Evolutionary conservation across 805 yeast genomes (phyloP).

Genomic region (Aciculoconidium aculeatum): DNA sequence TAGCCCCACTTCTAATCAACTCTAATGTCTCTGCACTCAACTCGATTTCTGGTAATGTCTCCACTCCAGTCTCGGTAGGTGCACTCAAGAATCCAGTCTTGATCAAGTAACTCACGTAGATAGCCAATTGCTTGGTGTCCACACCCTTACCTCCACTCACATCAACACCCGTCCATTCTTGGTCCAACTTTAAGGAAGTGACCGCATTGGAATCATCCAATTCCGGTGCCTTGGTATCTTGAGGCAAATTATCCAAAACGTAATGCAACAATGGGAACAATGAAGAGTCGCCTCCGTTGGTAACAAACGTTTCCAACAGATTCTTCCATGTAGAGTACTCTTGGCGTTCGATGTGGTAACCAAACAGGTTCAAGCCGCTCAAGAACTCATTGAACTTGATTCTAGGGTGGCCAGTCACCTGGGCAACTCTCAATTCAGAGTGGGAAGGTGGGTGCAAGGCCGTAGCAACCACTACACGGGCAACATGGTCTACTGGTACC

Average conservation of each 20-base stretch:
- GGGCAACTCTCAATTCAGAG: slow-evolving; percentile 65
- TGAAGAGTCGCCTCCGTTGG: slow-evolving; percentile 70
- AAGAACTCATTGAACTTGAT: slow-evolving; percentile 72
- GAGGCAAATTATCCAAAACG: slow-evolving; percentile 88
- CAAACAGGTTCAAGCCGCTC: slow-evolving; percentile 58
- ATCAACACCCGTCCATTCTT: slow-evolving; percentile 60
- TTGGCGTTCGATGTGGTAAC: slow-evolving; percentile 57
- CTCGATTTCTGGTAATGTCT: slow-evolving; percentile 48
- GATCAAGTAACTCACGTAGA: slow-evolving; percentile 74
- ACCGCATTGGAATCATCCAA: slow-evolving; percentile 82
- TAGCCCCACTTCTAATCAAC: slow-evolving; percentile 59
- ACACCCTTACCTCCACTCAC: slow-evolving; percentile 70
- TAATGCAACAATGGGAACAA: slow-evolving; percentile 90
- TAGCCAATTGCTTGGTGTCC: slow-evolving; percentile 57
- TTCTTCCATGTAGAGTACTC: slow-evolving; percentile 79
- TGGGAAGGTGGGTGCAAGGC: slow-evolving; percentile 67
- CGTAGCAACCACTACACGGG: slow-evolving; percentile 79
- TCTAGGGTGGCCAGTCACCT: slow-evolving; percentile 97
- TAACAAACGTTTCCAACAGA: slow-evolving; percentile 69
- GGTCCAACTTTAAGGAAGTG: slow-evolving; percentile 59
- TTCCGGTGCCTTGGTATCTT: slow-evolving; percentile 91
- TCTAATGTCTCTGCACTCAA: slow-evolving; percentile 51
- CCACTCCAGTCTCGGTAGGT: slow-evolving; percentile 43
- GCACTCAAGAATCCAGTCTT: slow-evolving; percentile 73
- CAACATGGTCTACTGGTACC: slow-evolving; percentile 98